These are phyloP conservation scores for Litchi chinensis DNA, from an alignment of 345 rosid genomes.

Conservation along the genomic window DNA sequence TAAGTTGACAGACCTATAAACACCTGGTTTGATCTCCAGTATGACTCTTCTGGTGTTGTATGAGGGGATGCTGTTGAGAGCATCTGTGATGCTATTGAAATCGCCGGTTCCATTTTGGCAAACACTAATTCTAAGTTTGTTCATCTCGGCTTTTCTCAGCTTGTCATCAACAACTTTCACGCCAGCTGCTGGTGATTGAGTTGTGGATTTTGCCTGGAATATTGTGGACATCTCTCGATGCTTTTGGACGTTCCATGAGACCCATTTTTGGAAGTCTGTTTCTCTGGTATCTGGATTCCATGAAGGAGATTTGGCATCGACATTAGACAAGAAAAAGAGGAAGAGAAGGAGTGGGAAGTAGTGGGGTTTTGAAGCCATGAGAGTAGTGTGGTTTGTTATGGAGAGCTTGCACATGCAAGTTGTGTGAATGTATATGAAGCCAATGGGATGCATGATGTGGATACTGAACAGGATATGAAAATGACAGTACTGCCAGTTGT, in stretches of 20 bases:
- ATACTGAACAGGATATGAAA: not conserved
- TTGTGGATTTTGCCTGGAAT: constrained; percentile 19
- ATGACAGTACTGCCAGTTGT: not conserved
- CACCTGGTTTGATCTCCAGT: constrained; percentile 50
- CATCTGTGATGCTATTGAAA: constrained; percentile 47
- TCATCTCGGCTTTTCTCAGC: constrained; percentile 53
- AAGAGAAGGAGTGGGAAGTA: constrained; percentile 21
- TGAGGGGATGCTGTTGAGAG: constrained; percentile 46
- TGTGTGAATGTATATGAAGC: constrained; percentile 8
- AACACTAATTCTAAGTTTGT: constrained; percentile 39
- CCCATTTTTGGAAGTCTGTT: constrained; percentile 43
- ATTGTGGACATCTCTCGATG: constrained; percentile 26
- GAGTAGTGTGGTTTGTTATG: not conserved
- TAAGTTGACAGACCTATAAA: constrained; percentile 47
- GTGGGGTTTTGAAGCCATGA: constrained; percentile 36
- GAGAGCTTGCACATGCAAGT: not conserved
- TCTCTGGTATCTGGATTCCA: constrained; percentile 7
- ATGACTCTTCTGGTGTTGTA: constrained; percentile 49
- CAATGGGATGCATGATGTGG: not conserved
- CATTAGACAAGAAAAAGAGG: constrained; percentile 9
- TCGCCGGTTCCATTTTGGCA: constrained; percentile 52
- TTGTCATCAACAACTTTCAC: constrained; percentile 38
- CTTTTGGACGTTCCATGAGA: constrained; percentile 49
- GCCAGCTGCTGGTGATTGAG: not conserved
- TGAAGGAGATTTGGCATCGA: constrained; percentile 12